Conservation (phyloP, 2,329 filamentous ascomycete genomes). For the Arthrobotrys sinensis region DNA sequence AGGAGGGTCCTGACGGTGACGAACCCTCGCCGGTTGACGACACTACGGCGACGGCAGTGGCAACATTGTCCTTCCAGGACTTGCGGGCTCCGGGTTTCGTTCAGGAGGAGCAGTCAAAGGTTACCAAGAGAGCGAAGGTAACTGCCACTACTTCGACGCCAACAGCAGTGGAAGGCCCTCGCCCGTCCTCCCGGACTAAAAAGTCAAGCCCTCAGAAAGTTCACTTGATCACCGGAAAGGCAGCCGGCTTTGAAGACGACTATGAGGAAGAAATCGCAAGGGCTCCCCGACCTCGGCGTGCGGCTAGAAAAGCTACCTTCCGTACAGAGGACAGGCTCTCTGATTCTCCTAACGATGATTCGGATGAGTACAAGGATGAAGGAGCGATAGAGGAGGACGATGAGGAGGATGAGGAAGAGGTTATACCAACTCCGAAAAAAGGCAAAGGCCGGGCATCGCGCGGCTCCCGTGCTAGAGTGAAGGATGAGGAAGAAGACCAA, state of each 20-base stretch:
- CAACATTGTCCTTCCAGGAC: conserved; percentile 77
- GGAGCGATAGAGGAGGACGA: conserved; percentile 64
- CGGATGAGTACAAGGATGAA: conserved; percentile 66
- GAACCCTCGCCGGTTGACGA: conserved; percentile 80
- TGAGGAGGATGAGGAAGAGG: conserved; percentile 63
- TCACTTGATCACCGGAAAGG: conserved; percentile 74
- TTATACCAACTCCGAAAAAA: conserved; percentile 37
- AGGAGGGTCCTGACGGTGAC: conserved; percentile 76
- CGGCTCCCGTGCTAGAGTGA: conserved; percentile 64
- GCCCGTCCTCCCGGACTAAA: conserved; percentile 6
- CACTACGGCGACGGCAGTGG: conserved; percentile 75
- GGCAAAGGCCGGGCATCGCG: conserved; percentile 63
- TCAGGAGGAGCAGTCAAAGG: conserved; percentile 69
- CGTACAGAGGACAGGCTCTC: conserved; percentile 66
- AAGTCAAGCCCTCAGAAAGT: conserved; percentile 2
- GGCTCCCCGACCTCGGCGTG: conserved; percentile 70
- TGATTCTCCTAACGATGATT: conserved; percentile 66
- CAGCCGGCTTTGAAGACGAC: conserved; percentile 67
- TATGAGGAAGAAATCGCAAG: conserved; percentile 63
- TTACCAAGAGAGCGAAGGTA: conserved; percentile 67
- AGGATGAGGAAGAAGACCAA: conserved; percentile 69
- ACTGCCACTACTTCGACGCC: conserved; percentile 70
- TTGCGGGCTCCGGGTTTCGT: conserved; percentile 81
- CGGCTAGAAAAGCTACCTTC: conserved; percentile 65
- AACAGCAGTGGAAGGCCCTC: not conserved